Evolutionary conservation across 495 filamentous ascomycete genomes (phyloP).

Genomic region (Podospora fimiseda): DNA sequence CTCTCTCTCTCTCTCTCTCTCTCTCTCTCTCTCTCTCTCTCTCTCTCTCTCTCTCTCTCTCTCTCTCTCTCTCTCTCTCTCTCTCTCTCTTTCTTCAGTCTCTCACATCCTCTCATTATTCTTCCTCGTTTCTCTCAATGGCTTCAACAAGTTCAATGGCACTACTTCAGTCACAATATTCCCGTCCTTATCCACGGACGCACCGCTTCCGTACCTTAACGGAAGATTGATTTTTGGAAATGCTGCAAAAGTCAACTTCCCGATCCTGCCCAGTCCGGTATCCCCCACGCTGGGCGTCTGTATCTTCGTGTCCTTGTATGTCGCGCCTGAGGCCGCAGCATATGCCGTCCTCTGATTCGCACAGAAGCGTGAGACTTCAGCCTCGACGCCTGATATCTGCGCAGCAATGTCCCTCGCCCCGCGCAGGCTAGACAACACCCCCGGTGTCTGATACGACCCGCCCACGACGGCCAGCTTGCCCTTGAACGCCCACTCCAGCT

Average conservation of each 20-base stretch:
- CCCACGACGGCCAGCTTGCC: constrained; percentile 70
- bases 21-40: too few species aligned
- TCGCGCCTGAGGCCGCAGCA: too few species aligned
- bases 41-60: too few species aligned
- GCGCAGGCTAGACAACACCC: constrained; percentile 35
- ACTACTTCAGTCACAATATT: neutral
- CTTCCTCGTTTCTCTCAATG: neutral
- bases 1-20: too few species aligned
- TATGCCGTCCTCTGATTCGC: too few species aligned
- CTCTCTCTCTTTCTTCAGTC: neutral
- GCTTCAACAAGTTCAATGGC: neutral
- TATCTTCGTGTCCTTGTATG: too few species aligned
- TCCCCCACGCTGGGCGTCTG: neutral
- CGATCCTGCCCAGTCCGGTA: neutral
- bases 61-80: neutral
- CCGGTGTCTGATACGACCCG: constrained; percentile 56
- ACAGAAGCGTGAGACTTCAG: constrained; percentile 11
- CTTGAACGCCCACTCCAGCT: constrained; percentile 51
- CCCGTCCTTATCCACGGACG: neutral
- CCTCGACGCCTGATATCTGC: neutral
- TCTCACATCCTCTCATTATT: neutral
- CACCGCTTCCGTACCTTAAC: constrained; percentile 5
- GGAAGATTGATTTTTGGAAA: neutral
- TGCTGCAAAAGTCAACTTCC: neutral
- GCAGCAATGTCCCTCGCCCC: constrained; percentile 33